Evolutionary conservation across 768 basidiomycete species (phyloP).

Genomic region (Xerocomellus amylosporus): DNA sequence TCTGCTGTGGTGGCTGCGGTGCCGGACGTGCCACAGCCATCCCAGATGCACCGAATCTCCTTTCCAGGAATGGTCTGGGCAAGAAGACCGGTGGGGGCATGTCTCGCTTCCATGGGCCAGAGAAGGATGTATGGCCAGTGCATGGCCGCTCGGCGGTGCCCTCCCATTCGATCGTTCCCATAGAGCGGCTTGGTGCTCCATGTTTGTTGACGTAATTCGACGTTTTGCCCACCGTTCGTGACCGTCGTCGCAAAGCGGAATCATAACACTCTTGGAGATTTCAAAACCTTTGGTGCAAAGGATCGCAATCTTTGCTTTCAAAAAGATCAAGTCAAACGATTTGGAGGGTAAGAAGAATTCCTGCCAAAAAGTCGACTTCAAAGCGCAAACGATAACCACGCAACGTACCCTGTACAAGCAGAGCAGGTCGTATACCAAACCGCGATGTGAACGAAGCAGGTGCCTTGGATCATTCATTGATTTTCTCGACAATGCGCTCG

Average conservation of each 20-base stretch:
- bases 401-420: slow-evolving; percentile 65
- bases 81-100: slow-evolving; percentile 75
- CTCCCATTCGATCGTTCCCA: slow-evolving; percentile 89
- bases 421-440: slow-evolving; percentile 72
- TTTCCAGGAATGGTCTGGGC: slow-evolving; percentile 79
- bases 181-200: slow-evolving; percentile 74
- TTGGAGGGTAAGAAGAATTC: slow-evolving; percentile 94
- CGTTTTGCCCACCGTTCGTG: slow-evolving; percentile 71
- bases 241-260: slow-evolving; percentile 78
- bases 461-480: slow-evolving; percentile 70
- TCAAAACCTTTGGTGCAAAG: slow-evolving; percentile 94
- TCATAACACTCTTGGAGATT: slow-evolving; percentile 90
- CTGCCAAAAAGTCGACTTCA: slow-evolving; percentile 24
- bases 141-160: slow-evolving; percentile 86
- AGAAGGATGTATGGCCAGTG: slow-evolving; percentile 87
- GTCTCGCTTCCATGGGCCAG: slow-evolving; percentile 84
- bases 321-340: slow-evolving; percentile 85
- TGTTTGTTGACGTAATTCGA: slow-evolving; percentile 86
- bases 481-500: slow-evolving; percentile 93
- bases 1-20: slow-evolving; percentile 30
- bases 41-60: slow-evolving; percentile 87
- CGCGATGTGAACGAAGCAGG: slow-evolving; percentile 70
- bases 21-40: slow-evolving; percentile 57
- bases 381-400: not conserved
- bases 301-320: slow-evolving; percentile 91